A percentile compares a stretch with the other conserved stretches of the same genome.
Evolutionary conservation across 148 eudicot species (phyloP).

Genomic region (Chenopodium quinoa): DNA sequence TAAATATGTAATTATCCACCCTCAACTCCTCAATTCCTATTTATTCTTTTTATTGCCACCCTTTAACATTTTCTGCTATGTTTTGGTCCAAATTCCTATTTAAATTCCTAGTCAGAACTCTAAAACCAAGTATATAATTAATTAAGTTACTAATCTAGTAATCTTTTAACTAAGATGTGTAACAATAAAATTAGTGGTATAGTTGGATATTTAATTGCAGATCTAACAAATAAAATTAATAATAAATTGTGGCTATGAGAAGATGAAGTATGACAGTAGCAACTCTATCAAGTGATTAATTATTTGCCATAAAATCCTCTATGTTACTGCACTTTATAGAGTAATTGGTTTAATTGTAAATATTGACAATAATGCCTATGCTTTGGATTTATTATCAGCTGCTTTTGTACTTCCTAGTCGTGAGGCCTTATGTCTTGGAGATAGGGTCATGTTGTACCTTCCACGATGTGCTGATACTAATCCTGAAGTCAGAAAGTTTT

Average conservation of each 20-base stretch:
- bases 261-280: neutral
- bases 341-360: neutral
- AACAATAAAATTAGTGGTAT: neutral
- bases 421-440: conserved; percentile 86
- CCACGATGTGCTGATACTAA: conserved; percentile 93
- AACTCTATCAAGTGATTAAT: too few relatives aligned
- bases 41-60: neutral
- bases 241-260: neutral
- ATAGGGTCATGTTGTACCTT: conserved; percentile 82
- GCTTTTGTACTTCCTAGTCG: conserved; percentile 92
- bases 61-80: neutral
- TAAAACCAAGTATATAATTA: too few relatives aligned
- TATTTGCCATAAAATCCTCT: too few relatives aligned
- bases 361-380: conserved; percentile 2
- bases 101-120: too few relatives aligned
- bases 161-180: neutral
- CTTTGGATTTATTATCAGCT: conserved; percentile 49
- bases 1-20: neutral
- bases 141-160: too few relatives aligned
- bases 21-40: neutral
- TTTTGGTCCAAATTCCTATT: too few relatives aligned
- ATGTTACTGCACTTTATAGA: too few relatives aligned
- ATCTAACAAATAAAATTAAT: too few relatives aligned
- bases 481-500: conserved; percentile 83
- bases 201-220: neutral